Base-by-base conservation (phyloP, 768 basidiomycete genomes). In the Tricholoma flavovirens region DNA sequence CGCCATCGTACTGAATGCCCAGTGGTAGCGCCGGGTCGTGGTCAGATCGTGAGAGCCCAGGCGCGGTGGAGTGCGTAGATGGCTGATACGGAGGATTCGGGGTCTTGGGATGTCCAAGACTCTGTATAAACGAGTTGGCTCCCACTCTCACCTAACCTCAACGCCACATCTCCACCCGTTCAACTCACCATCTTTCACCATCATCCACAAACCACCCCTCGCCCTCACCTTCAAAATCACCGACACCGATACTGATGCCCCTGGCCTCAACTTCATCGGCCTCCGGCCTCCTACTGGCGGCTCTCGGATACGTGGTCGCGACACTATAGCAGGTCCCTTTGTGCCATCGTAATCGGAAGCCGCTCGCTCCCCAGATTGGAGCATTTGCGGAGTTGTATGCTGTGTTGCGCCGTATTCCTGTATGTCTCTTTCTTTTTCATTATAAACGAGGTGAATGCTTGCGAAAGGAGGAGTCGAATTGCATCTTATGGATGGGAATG, bases 341-440 rank as follows among this genome's bases (percentile, higher is more conserved):
- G 3, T 97, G 95, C 64, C 93, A 97, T 69, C 84, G 90, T 36
- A 97, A 97, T 66, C 76, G 95, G 53, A 77, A 76, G n/a, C 88
- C 86, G 10, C 75, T 97, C 11, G 90, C 92, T 1, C 82, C 84
- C 5, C 91, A 92, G 62, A 92, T 97, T 35, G 78, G 77, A 2
- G 88, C 91, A 0, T 96, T 98, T 68, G 89, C 86, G 4, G 84
- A 87, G 57, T 69, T 98, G 54, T 90, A 96, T 70, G 86, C 87
- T 0, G 83, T 86, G 14, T 69, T 96, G 48, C 82, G 78, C 17
- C 77, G 77, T 6, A 84, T 96, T 53, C 87, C 88, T 4, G 92
- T 93, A 60, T 56, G 85, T 72, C 52, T 17, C 14, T 43, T n/a
- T n/a, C n/a, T n/a, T n/a, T n/a, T n/a, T n/a, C n/a, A n/a, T n/a